Base-by-base conservation (phyloP, 2,329 filamentous ascomycete genomes). In the Penicillium frequentans region DNA sequence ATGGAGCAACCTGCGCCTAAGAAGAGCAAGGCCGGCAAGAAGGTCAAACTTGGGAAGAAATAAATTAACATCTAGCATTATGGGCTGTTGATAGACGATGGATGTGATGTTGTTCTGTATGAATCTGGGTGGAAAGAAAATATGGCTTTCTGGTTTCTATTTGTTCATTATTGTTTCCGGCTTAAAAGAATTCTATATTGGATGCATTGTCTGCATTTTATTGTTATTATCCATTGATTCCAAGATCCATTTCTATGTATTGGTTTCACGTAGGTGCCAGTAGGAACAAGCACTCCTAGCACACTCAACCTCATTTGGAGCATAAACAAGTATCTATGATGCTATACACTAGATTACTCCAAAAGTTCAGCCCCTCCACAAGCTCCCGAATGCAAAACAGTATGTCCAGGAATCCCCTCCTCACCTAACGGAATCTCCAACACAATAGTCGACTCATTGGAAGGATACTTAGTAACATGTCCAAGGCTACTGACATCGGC, bases 381-480 rank as follows among this genome's bases (percentile, higher is more conserved):
- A 24, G 74, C 68, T 0, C 78, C 78, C 13, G 45, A 19, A 64
- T 80, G 70, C 53, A 81, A 49, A 42, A 79, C 70, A n/a, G 56
- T 56, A 66, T 81, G 78, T 5, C 47, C 58, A 1, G 79, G 77
- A 1, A 76, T 51, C 47, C 62, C 52, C n/a, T 64, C 69, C 33
- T 72, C 67, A 1, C 50, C 55, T 5, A 75, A 67, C 3, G 78
- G 79, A 27, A 81, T 67, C 57, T 72, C 57, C 39, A 79, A 33
- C 1, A 67, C 59, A 9, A 75, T 60, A 7, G 78, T 80, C 39
- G 70, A 66, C 29, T 75, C 69, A 19, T 62, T 58, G 5, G 75
- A 69, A 1, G 77, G 77, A 57, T 79, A 81, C 31, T 58, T 58
- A 2, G 79, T 78, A 3, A 63, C 61, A 66, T 82, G 79, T 0